Conservation (phyloP, 805 yeast species). For the Priceomyces carsonii region DNA sequence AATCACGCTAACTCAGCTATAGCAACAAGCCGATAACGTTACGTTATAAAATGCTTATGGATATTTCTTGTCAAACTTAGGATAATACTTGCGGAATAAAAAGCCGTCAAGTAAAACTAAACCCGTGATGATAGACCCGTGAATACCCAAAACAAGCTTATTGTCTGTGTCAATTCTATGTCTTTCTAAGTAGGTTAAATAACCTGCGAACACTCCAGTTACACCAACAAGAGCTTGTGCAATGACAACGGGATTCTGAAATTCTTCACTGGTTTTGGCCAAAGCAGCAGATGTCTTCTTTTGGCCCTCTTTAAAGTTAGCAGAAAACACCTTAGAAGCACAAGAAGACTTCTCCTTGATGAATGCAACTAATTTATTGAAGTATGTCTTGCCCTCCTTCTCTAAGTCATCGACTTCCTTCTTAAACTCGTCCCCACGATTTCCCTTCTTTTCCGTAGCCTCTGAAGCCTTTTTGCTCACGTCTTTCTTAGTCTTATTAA, state of each 20-base stretch:
- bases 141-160: slow-evolving; percentile 46
- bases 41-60: slow-evolving; percentile 1
- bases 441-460: slow-evolving; percentile 11
- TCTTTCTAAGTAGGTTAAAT: slow-evolving; percentile 53
- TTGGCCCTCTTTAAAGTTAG: slow-evolving; percentile 12
- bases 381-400: slow-evolving; percentile 24
- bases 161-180: slow-evolving; percentile 46
- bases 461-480: slow-evolving; percentile 17
- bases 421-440: slow-evolving; percentile 12
- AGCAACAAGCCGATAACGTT: background rate
- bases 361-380: slow-evolving; percentile 17
- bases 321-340: slow-evolving; percentile 9
- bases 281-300: slow-evolving; percentile 14
- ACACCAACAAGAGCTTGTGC: slow-evolving; percentile 52
- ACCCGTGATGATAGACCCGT: slow-evolving; percentile 55
- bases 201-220: slow-evolving; percentile 49
- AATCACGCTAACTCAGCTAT: too few species aligned
- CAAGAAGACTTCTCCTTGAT: slow-evolving; percentile 10
- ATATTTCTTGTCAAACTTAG: slow-evolving; percentile 47
- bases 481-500: slow-evolving; percentile 21
- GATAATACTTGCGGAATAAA: slow-evolving; percentile 54
- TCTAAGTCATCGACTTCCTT: slow-evolving; percentile 20
- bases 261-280: slow-evolving; percentile 33
- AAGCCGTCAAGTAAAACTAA: slow-evolving; percentile 55
- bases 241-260: slow-evolving; percentile 63